phyloP scores from a whole-genome alignment of 305 asterid genomes.

The Solanum hybrid region DNA sequence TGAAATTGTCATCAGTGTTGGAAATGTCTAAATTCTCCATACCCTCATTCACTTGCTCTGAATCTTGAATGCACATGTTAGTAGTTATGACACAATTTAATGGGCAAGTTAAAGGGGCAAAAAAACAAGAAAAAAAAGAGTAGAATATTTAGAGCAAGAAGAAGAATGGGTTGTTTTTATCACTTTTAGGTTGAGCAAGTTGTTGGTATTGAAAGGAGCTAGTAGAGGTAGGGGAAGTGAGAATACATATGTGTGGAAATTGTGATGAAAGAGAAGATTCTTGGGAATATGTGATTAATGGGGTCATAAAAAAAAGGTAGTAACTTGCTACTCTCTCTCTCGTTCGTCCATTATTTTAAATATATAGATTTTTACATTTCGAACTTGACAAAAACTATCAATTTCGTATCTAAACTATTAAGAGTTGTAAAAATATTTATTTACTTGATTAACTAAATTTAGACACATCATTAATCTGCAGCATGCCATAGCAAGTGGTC shows the following conservation, averaged over 20 bases:
- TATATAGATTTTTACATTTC: no score
- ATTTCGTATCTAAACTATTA: no score
- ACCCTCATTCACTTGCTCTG: constrained; percentile 48
- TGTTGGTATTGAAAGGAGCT: not conserved
- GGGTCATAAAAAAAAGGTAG: not conserved
- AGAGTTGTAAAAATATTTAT: no score
- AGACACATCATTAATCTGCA: no score
- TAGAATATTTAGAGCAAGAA: not conserved
- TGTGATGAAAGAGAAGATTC: not conserved
- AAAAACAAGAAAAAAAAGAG: not conserved
- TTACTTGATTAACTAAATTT: no score
- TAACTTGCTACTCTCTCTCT: no score
- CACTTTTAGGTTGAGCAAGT: not conserved
- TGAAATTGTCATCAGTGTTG: constrained; percentile 21
- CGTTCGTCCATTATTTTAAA: not conserved
- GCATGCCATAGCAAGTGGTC: no score
- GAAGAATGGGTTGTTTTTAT: not conserved
- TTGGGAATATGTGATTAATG: not conserved
- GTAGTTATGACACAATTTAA: not conserved
- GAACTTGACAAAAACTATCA: no score
- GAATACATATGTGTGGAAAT: not conserved
- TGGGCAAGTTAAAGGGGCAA: not conserved
- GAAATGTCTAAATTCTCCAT: constrained; percentile 44
- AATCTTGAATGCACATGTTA: constrained; percentile 66
- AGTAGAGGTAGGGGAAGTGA: not conserved